Conservation (phyloP, 1,139 yeast genomes). For the Dujonia santamariae region DNA sequence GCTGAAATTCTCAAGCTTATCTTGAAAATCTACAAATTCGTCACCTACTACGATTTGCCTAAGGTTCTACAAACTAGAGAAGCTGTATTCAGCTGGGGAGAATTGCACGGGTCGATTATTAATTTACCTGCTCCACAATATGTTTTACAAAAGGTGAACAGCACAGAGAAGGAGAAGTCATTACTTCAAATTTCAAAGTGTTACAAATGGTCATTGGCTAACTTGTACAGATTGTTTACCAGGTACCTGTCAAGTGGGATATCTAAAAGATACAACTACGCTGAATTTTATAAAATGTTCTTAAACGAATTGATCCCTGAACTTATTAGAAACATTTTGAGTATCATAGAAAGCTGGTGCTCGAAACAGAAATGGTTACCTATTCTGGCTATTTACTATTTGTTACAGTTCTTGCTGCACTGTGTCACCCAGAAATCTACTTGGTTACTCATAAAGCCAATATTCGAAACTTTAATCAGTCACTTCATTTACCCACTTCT, state of each 20-base stretch:
- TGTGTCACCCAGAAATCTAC: constrained; percentile 64
- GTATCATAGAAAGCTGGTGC: constrained; percentile 75
- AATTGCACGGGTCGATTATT: constrained; percentile 68
- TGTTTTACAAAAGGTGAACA: constrained; percentile 16
- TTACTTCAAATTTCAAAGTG: constrained; percentile 54
- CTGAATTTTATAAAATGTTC: constrained; percentile 47
- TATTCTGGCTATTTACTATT: constrained; percentile 59
- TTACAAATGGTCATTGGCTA: constrained; percentile 89
- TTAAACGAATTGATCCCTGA: constrained; percentile 67
- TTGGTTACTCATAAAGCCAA: constrained; percentile 72
- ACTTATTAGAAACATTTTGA: constrained; percentile 59
- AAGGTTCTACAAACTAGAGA: constrained; percentile 58
- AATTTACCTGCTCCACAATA: constrained; percentile 56
- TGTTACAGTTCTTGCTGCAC: constrained; percentile 70
- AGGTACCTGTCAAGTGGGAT: constrained; percentile 62
- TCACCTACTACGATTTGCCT: constrained; percentile 79
- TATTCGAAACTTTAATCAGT: constrained; percentile 59
- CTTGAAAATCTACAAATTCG: constrained; percentile 77
- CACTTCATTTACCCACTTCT: constrained; percentile 79
- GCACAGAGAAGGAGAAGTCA: constrained; percentile 33
- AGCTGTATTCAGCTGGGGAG: constrained; percentile 67
- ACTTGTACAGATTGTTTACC: constrained; percentile 68
- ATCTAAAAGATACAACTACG: constrained; percentile 49
- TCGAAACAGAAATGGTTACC: constrained; percentile 65
- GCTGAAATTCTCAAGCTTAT: constrained; percentile 80